A percentile compares a stretch with the other conserved stretches of the same genome.
Evolutionary conservation across 2,329 filamentous ascomycete species (phyloP).

Genomic region (Colletotrichum brevisporum): DNA sequence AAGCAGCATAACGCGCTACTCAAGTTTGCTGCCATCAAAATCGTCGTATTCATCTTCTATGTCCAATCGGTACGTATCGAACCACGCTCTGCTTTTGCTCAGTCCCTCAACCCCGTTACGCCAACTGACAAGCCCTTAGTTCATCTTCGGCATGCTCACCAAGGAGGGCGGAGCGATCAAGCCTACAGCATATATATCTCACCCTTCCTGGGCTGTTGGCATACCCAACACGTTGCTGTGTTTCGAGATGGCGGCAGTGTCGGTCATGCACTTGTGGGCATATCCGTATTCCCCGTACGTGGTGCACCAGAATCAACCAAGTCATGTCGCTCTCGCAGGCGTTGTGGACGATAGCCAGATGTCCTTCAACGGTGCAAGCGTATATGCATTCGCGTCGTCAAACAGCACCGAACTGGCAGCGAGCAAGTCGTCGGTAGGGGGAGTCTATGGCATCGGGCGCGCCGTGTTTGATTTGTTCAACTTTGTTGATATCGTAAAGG

Average conservation of each 20-base stretch:
- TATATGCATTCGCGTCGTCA: too few relatives aligned
- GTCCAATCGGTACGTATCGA: constrained; percentile 4
- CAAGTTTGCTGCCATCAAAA: constrained; percentile 21
- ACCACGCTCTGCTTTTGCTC: neutral
- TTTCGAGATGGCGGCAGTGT: constrained; percentile 23
- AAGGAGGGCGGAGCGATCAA: constrained; percentile 7
- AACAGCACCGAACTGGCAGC: neutral
- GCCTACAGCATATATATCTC: neutral
- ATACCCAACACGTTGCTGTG: constrained; percentile 20
- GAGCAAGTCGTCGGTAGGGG: neutral
- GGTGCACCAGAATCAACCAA: neutral
- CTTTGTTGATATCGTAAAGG: neutral
- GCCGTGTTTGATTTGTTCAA: neutral
- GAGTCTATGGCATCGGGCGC: neutral
- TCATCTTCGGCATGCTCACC: constrained; percentile 21
- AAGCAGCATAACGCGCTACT: constrained; percentile 1
- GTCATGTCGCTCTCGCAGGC: too few relatives aligned
- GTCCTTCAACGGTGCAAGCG: too few relatives aligned
- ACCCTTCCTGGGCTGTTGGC: constrained; percentile 17
- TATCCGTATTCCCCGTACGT: constrained; percentile 13
- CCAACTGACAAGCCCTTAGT: neutral
- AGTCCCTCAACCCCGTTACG: neutral
- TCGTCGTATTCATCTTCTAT: constrained; percentile 11
- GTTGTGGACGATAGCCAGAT: too few relatives aligned
- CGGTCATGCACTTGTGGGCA: constrained; percentile 11